These are phyloP conservation scores for Citrus mangshanensis DNA, from an alignment of 345 rosid genomes.

Conservation along the genomic window DNA sequence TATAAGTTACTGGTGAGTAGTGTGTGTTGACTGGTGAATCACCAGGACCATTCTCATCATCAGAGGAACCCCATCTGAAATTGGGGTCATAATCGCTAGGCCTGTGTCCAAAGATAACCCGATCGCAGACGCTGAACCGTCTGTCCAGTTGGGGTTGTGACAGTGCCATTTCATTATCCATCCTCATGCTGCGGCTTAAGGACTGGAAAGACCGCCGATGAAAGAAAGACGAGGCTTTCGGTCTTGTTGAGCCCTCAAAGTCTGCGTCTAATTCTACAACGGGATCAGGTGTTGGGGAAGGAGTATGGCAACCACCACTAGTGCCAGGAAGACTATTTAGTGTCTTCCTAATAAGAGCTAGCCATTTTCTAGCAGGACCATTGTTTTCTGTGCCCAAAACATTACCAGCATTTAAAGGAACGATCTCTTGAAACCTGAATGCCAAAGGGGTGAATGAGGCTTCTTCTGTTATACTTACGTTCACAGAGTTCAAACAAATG, in stretches of 20 bases:
- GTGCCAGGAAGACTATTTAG: constrained; percentile 77
- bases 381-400: constrained; percentile 93
- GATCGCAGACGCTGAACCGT: constrained; percentile 81
- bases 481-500: background rate
- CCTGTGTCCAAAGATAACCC: constrained; percentile 57
- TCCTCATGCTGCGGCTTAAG: constrained; percentile 66
- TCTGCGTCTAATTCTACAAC: constrained; percentile 83
- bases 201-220: constrained; percentile 78
- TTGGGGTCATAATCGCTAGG: constrained; percentile 65
- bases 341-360: constrained; percentile 79
- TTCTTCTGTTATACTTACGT: background rate
- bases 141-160: constrained; percentile 57
- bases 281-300: constrained; percentile 85
- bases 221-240: constrained; percentile 58
- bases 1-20: constrained; percentile 45
- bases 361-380: constrained; percentile 96
- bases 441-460: constrained; percentile 9
- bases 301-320: constrained; percentile 53
- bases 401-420: constrained; percentile 97
- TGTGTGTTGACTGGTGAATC: constrained; percentile 50
- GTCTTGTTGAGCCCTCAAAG: constrained; percentile 65
- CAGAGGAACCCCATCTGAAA: constrained; percentile 69
- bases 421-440: constrained; percentile 92
- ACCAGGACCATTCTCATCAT: constrained; percentile 67
- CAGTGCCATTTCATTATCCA: constrained; percentile 41